Evolutionary conservation across 768 basidiomycete species (phyloP).

Genomic region (Dacryopinax primogenitus): DNA sequence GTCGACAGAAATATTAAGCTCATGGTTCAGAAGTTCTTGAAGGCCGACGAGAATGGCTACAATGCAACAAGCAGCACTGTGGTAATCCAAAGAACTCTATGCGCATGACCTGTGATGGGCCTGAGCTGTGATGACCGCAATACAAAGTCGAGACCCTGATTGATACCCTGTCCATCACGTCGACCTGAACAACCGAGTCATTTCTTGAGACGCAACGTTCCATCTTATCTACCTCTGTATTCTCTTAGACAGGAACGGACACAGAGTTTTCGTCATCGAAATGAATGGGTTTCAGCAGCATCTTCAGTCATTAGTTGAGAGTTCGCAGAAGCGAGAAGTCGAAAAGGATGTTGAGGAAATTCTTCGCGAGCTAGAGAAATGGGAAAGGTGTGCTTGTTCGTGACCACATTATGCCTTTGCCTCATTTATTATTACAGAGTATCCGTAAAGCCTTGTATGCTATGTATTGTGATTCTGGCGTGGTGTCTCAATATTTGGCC

Average conservation of each 20-base stretch:
- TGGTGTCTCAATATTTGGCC: not conserved
- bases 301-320: not conserved
- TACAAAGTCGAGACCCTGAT: too few species aligned
- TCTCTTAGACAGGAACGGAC: not conserved
- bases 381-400: not conserved
- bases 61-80: too few species aligned
- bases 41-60: too few species aligned
- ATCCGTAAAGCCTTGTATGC: not conserved
- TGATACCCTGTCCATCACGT: not conserved
- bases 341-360: not conserved
- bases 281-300: not conserved
- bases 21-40: too few species aligned
- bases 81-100: too few species aligned
- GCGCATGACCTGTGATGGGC: too few species aligned
- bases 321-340: not conserved
- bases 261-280: too few species aligned
- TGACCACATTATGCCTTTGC: not conserved
- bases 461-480: not conserved
- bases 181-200: too few species aligned
- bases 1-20: not conserved
- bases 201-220: too few species aligned
- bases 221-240: too few species aligned
- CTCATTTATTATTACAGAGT: not conserved
- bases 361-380: not conserved
- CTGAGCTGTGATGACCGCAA: too few species aligned